phyloP scores from a whole-genome alignment of 345 rosid species.

The Schrenkiella parvula region DNA sequence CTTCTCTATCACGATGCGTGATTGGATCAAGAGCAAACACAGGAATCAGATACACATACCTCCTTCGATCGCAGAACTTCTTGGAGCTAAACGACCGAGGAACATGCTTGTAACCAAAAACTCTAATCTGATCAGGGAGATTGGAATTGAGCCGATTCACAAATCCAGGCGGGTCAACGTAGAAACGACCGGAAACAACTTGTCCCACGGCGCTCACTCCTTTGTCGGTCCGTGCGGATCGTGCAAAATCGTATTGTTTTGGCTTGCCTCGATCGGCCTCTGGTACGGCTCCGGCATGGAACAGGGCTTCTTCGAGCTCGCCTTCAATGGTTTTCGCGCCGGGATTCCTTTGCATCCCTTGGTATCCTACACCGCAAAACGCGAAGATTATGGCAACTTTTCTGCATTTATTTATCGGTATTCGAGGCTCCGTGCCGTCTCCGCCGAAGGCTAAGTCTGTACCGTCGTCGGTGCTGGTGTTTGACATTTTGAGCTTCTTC shows the following conservation, averaged over 20 bases:
- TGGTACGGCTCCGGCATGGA: constrained; percentile 64
- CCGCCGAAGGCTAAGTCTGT: constrained; percentile 10
- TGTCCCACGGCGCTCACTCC: constrained; percentile 96
- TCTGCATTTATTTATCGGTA: too few species aligned
- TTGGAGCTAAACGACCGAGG: constrained; percentile 65
- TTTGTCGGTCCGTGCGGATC: constrained; percentile 87
- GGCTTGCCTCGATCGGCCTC: constrained; percentile 62
- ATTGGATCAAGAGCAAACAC: constrained; percentile 79
- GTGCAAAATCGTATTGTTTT: constrained; percentile 74
- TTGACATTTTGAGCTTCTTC: constrained; percentile 57
- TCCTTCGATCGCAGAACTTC: constrained; percentile 80
- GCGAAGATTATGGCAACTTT: constrained; percentile 86
- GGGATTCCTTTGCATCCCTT: constrained; percentile 94
- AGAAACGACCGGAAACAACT: constrained; percentile 82
- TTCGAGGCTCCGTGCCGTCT: too few species aligned
- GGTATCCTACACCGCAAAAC: constrained; percentile 93
- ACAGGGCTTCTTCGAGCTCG: constrained; percentile 90
- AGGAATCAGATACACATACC: constrained; percentile 89
- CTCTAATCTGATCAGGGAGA: constrained; percentile 56
- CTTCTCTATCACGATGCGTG: constrained; percentile 65
- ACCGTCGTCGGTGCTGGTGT: constrained; percentile 38
- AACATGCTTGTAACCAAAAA: constrained; percentile 71
- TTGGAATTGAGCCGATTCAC: constrained; percentile 60
- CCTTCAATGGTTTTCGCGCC: constrained; percentile 97
- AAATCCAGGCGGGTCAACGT: constrained; percentile 76